Evolutionary conservation across 805 yeast species (phyloP), one percentile per base, ranked within the genome.

Genomic region (Lachancea meyersii): DNA sequence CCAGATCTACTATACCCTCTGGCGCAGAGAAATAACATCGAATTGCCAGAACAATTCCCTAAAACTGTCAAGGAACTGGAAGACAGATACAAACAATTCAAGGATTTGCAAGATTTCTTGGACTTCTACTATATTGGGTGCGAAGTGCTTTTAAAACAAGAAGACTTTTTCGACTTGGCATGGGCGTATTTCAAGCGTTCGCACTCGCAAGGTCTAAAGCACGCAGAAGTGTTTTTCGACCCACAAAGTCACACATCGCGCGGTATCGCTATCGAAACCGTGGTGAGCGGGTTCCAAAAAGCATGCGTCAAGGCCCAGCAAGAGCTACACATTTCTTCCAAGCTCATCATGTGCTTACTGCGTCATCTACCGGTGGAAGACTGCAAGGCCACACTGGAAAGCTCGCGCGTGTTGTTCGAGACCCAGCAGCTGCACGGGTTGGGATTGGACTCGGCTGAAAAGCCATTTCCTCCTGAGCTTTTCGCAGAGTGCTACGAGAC

Each of bases 191-290:
- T 83, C 65, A 58, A 57, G 35, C 78, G 73, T 50, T 85, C 83
- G 4, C 57, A 70, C 37, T 49, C 55, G 7, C 84, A 82, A 55
- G 84, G 85, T 14, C 67, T 82, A 40, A 63, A 61, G 24, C 94
- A 85, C 58, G 75, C 86, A 2, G 95, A 85, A 64, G 79, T 79
- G 1, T 85, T 85, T 60, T 85, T 82, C 52, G 95, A 85, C 57
- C 94, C 94, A 16, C 95, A 85, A 64, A 86, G 87, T 9, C 95
- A 85, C 54, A 71, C 83, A 22, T 79, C 77, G 42, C 71, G 94
- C 52, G 83, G 80, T 9, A 65, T 85, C 36, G 50, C 71, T 11
- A 65, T 83, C 32, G 82, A 78, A 8, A 61, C 68, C 2, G 86
- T 85, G 14, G 75, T 82, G 24, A 57, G 59, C 11, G 95, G 94